phyloP scores from a whole-genome alignment of 1,284 basidiomycete species.

The Violaceomyces palustris region DNA sequence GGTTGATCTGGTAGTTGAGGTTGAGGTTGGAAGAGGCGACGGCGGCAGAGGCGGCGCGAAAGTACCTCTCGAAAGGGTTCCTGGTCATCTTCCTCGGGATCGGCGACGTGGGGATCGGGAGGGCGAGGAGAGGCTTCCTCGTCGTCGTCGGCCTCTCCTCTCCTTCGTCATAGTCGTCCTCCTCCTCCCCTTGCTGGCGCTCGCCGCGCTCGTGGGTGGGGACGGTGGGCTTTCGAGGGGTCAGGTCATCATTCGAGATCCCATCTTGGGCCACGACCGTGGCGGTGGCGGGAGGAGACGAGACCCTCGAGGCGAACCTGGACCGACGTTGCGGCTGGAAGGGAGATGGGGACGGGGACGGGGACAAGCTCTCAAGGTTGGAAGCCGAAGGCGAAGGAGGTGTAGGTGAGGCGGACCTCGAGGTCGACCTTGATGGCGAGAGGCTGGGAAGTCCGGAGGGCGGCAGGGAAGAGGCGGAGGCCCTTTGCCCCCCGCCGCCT shows the following conservation, averaged over 20 bases:
- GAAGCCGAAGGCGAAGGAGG: too few species aligned
- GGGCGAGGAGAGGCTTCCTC: constrained; percentile 4
- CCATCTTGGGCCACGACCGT: background rate
- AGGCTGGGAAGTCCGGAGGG: background rate
- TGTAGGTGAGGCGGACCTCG: too few species aligned
- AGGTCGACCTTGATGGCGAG: too few species aligned
- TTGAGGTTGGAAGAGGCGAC: too few species aligned
- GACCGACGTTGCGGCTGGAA: too few species aligned
- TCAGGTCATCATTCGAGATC: background rate
- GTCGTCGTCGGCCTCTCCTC: background rate
- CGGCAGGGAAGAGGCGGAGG: constrained; percentile 6
- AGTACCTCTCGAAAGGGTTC: constrained; percentile 25
- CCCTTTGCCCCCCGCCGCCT: too few species aligned
- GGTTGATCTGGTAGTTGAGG: too few species aligned
- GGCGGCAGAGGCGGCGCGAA: constrained; percentile 2
- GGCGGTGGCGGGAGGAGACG: too few species aligned
- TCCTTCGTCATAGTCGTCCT: background rate
- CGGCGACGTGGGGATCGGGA: constrained; percentile 18
- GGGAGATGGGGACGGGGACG: too few species aligned
- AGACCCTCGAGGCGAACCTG: too few species aligned
- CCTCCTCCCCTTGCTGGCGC: background rate
- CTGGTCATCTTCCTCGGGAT: constrained; percentile 29
- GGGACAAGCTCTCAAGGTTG: too few species aligned
- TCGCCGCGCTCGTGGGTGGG: too few species aligned
- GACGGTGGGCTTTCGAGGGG: background rate